These are phyloP conservation scores for Novymonas esmeraldas DNA, from an alignment of 208 protist genomes.

Conservation along the genomic window DNA sequence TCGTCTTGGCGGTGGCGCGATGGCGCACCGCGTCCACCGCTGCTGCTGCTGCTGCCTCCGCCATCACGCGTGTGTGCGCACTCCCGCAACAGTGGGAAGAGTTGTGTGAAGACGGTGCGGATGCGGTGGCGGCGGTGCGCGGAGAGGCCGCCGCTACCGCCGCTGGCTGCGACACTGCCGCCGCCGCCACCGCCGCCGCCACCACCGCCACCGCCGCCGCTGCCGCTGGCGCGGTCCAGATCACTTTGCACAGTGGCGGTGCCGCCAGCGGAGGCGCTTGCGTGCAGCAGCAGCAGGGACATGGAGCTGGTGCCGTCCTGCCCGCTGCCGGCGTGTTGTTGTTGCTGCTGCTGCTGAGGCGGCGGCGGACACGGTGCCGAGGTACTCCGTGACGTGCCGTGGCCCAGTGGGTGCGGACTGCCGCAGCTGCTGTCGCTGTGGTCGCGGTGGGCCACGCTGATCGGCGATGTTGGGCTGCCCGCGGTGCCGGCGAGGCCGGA, in stretches of 20 bases:
- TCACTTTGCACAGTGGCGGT: not conserved
- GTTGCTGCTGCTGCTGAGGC: not conserved
- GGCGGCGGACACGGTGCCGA: not conserved
- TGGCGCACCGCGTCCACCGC: not conserved
- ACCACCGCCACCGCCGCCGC: too few species aligned
- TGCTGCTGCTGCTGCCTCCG: conserved; percentile 11
- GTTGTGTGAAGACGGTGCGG: conserved; percentile 17
- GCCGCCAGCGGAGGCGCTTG: conserved; percentile 4
- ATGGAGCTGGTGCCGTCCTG: not conserved
- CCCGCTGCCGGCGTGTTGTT: not conserved
- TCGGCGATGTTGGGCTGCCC: conserved; percentile 17
- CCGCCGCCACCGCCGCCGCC: not conserved
- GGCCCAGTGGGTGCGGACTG: conserved; percentile 19
- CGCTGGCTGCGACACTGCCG: not conserved
- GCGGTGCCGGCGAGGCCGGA: not conserved
- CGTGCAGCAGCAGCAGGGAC: not conserved
- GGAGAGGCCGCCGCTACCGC: not conserved
- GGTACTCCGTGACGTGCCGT: too few species aligned
- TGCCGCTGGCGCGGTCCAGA: not conserved
- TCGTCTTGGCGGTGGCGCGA: too few species aligned
- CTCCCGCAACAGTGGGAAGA: conserved; percentile 26
- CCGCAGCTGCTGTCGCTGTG: conserved; percentile 23
- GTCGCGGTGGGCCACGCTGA: conserved; percentile 17
- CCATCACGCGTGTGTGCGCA: conserved; percentile 1
- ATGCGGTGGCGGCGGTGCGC: not conserved